A percentile compares a stretch with the other conserved stretches of the same genome.
Evolutionary conservation across 805 yeast species (phyloP).

Genomic region (Alloascoidea hylecoeti): DNA sequence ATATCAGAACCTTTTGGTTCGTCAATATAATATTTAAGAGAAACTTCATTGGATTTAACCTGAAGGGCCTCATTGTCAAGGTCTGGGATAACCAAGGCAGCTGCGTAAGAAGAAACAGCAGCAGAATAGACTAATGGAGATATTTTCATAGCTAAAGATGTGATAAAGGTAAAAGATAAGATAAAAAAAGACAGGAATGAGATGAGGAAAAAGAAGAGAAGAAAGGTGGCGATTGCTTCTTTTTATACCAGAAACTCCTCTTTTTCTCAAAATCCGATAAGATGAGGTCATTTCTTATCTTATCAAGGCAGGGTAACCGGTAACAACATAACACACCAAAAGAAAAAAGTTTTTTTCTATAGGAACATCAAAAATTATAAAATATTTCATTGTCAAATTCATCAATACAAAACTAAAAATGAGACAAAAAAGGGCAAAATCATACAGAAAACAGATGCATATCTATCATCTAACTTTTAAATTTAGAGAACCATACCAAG

Average conservation of each 20-base stretch:
- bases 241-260: too few relatives aligned
- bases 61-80: constrained; percentile 1
- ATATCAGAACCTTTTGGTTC: background rate
- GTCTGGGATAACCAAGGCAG: constrained; percentile 2
- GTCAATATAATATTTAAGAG: too few relatives aligned
- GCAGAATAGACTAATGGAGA: background rate
- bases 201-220: constrained; percentile 1
- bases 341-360: too few relatives aligned
- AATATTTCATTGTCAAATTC: too few relatives aligned
- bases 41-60: background rate
- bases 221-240: background rate
- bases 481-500: constrained; percentile 90
- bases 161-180: background rate
- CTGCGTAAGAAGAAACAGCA: background rate
- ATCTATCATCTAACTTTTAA: constrained; percentile 76
- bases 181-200: background rate
- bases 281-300: too few relatives aligned
- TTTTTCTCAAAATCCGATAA: background rate
- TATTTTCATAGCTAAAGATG: background rate
- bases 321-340: too few relatives aligned
- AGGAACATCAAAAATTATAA: too few relatives aligned
- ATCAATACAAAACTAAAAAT: constrained; percentile 22
- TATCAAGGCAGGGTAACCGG: too few relatives aligned
- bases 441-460: constrained; percentile 86
- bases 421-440: constrained; percentile 95